Conservation (phyloP, 345 rosid species). For the Diplotaxis tenuifolia region DNA sequence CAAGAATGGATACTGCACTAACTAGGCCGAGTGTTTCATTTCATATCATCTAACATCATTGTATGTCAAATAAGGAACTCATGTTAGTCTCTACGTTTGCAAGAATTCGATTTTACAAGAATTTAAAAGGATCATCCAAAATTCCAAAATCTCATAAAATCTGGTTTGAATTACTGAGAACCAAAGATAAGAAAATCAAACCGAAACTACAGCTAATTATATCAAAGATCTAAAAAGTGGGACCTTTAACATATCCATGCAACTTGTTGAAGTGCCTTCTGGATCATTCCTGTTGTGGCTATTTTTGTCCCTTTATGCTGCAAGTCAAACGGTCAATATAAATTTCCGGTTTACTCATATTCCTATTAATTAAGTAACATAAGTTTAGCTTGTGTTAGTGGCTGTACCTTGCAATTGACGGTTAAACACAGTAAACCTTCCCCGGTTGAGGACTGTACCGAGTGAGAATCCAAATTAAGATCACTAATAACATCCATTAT, state of each 20-base stretch:
- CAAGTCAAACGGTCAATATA: slow-evolving; percentile 21
- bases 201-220: slow-evolving; percentile 14
- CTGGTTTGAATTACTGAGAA: slow-evolving; percentile 20
- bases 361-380: not conserved
- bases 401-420: slow-evolving; percentile 67
- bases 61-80: not conserved
- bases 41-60: not conserved
- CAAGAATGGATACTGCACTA: not conserved
- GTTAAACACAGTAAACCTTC: slow-evolving; percentile 63
- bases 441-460: slow-evolving; percentile 65
- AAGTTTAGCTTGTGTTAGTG: not conserved
- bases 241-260: slow-evolving; percentile 49
- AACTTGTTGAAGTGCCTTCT: slow-evolving; percentile 58
- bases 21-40: not conserved
- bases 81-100: not conserved
- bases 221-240: slow-evolving; percentile 24
- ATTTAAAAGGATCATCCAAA: slow-evolving; percentile 1
- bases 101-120: slow-evolving; percentile 14
- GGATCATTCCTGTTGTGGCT: slow-evolving; percentile 51
- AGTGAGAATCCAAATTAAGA: slow-evolving; percentile 70
- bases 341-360: not conserved
- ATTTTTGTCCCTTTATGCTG: slow-evolving; percentile 58
- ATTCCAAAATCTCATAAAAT: slow-evolving; percentile 7
- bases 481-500: slow-evolving; percentile 64
- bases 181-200: slow-evolving; percentile 8